These are phyloP conservation scores for Tricholoma terreum DNA, from an alignment of 768 basidiomycete species.

Conservation along the genomic window DNA sequence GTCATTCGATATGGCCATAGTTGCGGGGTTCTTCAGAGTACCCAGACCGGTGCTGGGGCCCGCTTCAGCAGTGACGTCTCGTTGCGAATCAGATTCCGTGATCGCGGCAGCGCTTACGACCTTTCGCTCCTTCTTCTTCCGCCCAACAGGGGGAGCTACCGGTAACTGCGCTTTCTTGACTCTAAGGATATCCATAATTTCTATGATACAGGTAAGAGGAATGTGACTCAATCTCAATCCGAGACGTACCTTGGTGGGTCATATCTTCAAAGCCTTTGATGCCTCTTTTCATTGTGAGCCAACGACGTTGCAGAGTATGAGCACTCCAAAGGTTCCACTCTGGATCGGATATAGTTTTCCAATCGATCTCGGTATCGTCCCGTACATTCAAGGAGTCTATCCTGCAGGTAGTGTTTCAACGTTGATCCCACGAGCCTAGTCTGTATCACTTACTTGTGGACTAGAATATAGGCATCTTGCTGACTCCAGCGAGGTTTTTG, in stretches of 20 bases:
- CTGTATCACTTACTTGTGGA: slow-evolving; percentile 66
- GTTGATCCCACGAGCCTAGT: neutral
- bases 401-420: slow-evolving; percentile 34
- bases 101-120: slow-evolving; percentile 51
- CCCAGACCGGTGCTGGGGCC: slow-evolving; percentile 33
- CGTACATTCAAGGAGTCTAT: slow-evolving; percentile 70
- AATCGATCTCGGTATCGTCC: slow-evolving; percentile 83
- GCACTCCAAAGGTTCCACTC: slow-evolving; percentile 86
- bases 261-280: slow-evolving; percentile 78
- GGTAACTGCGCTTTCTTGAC: slow-evolving; percentile 68
- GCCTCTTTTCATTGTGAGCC: slow-evolving; percentile 75
- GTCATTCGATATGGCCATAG: slow-evolving; percentile 1
- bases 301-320: slow-evolving; percentile 74
- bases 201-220: slow-evolving; percentile 30
- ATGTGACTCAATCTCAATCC: neutral
- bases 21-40: slow-evolving; percentile 13
- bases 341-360: slow-evolving; percentile 71
- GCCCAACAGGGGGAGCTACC: slow-evolving; percentile 19
- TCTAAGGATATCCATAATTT: slow-evolving; percentile 79
- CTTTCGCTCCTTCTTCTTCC: slow-evolving; percentile 45
- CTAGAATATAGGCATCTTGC: slow-evolving; percentile 74
- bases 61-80: slow-evolving; percentile 14
- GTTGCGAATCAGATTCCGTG: slow-evolving; percentile 27
- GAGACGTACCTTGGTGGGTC: slow-evolving; percentile 64
- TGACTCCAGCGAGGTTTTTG: slow-evolving; percentile 69